Evolutionary conservation across 129 eudicot species (phyloP), one percentile per base, ranked within the genome.

Genomic region (Flaveria trinervia): DNA sequence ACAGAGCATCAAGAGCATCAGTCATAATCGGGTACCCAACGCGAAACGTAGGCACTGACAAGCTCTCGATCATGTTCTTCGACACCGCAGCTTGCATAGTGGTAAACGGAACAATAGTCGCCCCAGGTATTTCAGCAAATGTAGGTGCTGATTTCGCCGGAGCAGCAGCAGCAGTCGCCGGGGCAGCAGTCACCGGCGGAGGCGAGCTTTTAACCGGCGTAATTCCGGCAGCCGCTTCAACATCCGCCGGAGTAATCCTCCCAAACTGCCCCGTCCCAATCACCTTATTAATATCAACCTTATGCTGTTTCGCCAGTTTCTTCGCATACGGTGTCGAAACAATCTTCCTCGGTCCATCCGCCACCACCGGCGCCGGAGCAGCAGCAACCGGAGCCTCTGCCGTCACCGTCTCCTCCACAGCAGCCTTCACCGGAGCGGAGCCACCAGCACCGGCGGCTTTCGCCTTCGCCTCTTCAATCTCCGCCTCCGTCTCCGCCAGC

Each of bases 231-330:
- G 96, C 98, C 8, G 90, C 88, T 75, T 93, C 97, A 22, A 93
- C 86, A 84, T 93, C 98, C 45, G 84, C 92, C 0, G 97, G 92
- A 7, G 98, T 93, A 49, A 93, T 84, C 83, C 98, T 71, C 61
- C 98, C 98, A 81, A 88, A 93, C 22, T 96, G 91, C 61, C 98
- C 98, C n/a, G 88, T 93, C 77, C 97, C 98, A 22, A 80, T 84
- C 61, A 93, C 83, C 64, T 83, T 77, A 54, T 39, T 81, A 11
- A 93, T 71, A 79, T 93, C 98, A 52, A 90, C 89, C 84, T 93
- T 93, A 75, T 93, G 98, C 84, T 93, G 98, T 87, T 93, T 93
- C 52, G 97, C 97, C 69, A 93, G 74, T 77, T 93, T 93, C 93
- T 93, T 93, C 17, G 98, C 98, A 68, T 16, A 85, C 10, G 98